Evolutionary conservation across 306 rosid genomes (phyloP).

Genomic region (Quercus variabilis): DNA sequence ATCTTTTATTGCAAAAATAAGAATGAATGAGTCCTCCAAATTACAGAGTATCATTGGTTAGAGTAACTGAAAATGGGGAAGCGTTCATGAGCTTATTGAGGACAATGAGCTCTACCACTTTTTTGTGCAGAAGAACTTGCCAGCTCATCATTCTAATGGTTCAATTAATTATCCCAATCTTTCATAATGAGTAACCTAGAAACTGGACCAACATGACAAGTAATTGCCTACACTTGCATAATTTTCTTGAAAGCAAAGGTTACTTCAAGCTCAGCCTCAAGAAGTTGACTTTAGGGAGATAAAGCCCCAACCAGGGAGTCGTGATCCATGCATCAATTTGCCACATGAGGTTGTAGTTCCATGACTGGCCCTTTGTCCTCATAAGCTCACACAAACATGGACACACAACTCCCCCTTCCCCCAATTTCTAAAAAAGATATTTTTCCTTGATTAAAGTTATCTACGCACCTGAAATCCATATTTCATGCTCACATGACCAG

Average conservation of each 20-base stretch:
- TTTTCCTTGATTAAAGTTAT: constrained; percentile 12
- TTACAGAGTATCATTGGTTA: constrained; percentile 2
- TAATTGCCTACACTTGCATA: neutral
- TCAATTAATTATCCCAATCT: neutral
- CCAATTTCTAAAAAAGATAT: neutral
- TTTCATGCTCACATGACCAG: constrained; percentile 98
- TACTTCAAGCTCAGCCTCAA: neutral
- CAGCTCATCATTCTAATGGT: constrained; percentile 10
- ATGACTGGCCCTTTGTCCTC: neutral
- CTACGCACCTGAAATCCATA: constrained; percentile 82
- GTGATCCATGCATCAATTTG: neutral
- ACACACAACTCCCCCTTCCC: neutral
- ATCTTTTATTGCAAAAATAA: constrained; percentile 1
- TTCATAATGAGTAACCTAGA: neutral
- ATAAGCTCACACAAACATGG: neutral
- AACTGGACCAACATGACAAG: constrained; percentile 17
- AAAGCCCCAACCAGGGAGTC: neutral
- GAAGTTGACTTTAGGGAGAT: neutral
- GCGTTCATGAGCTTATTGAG: constrained; percentile 8
- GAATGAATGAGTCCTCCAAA: neutral
- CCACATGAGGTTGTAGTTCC: neutral
- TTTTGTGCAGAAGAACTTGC: neutral
- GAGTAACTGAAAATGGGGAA: neutral
- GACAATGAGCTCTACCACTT: constrained; percentile 19
- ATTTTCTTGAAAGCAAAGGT: neutral